A percentile compares a stretch with the other conserved stretches of the same genome.
These are phyloP conservation scores for Medicago truncatula DNA, from an alignment of 306 rosid genomes.

Conservation along the genomic window MtrunA17r5.0-ANR NC_053045.1:49587501-49588000, in stretches of 20 bases:
- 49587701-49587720: neutral
- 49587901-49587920: conserved; percentile 87
- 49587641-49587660: neutral
- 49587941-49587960: neutral
- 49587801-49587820: conserved; percentile 85
- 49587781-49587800: conserved; percentile 19
- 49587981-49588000: conserved; percentile 62
- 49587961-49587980: conserved; percentile 25
- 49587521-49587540: neutral
- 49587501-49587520: neutral
- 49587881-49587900: conserved; percentile 71
- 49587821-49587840: conserved; percentile 82
- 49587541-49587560: neutral
- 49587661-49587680: neutral
- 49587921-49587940: conserved; percentile 54
- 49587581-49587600: conserved; percentile 21
- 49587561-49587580: conserved; percentile 4
- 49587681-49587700: neutral
- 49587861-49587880: conserved; percentile 57
- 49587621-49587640: neutral
- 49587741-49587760: conserved; percentile 5
- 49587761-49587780: conserved; percentile 27
- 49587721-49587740: conserved; percentile 6
- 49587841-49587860: conserved; percentile 70
- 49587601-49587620: neutral